Percentiles rank a stretch among this genome's conserved stretches.
Evolutionary conservation across 2,329 filamentous ascomycete species (phyloP).

Genomic region (Fusarium algeriense): DNA sequence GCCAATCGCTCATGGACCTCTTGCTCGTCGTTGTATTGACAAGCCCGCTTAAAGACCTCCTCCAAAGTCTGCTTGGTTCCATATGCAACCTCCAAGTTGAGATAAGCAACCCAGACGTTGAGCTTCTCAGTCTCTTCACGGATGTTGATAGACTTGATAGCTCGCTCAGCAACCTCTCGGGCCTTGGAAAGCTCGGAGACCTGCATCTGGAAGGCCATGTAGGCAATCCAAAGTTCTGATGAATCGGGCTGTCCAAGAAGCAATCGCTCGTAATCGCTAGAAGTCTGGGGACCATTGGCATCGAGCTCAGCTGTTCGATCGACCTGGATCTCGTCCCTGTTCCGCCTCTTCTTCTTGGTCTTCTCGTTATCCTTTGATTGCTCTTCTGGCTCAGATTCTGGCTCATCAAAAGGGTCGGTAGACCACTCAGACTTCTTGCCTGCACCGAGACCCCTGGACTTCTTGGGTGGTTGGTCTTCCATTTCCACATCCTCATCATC

Average conservation of each 20-base stretch:
- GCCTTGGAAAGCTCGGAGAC: slow-evolving; percentile 90
- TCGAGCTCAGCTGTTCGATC: slow-evolving; percentile 95
- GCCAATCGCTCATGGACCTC: slow-evolving; percentile 90
- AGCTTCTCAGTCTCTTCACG: slow-evolving; percentile 92
- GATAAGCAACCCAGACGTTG: slow-evolving; percentile 93
- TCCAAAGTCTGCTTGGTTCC: slow-evolving; percentile 86
- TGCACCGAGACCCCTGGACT: slow-evolving; percentile 53
- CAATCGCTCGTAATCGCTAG: slow-evolving; percentile 93
- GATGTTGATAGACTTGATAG: slow-evolving; percentile 90
- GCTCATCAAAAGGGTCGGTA: slow-evolving; percentile 74
- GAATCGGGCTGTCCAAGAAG: slow-evolving; percentile 93
- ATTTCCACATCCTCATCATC: slow-evolving; percentile 52
- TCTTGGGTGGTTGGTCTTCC: slow-evolving; percentile 56
- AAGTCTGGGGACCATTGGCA: slow-evolving; percentile 86
- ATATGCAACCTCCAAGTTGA: slow-evolving; percentile 94
- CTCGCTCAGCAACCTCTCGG: slow-evolving; percentile 89
- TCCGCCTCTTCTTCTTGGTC: slow-evolving; percentile 74
- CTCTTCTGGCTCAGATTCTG: slow-evolving; percentile 63
- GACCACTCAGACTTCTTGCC: slow-evolving; percentile 92
- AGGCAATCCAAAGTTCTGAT: slow-evolving; percentile 93
- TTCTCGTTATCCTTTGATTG: slow-evolving; percentile 52
- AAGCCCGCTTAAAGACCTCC: slow-evolving; percentile 89
- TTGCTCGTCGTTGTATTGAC: slow-evolving; percentile 91
- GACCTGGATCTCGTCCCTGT: slow-evolving; percentile 81
- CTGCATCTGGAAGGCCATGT: slow-evolving; percentile 99